These are phyloP conservation scores for Trichoderma orchidacearum DNA, from an alignment of 495 filamentous ascomycete genomes.

Conservation along the genomic window DNA sequence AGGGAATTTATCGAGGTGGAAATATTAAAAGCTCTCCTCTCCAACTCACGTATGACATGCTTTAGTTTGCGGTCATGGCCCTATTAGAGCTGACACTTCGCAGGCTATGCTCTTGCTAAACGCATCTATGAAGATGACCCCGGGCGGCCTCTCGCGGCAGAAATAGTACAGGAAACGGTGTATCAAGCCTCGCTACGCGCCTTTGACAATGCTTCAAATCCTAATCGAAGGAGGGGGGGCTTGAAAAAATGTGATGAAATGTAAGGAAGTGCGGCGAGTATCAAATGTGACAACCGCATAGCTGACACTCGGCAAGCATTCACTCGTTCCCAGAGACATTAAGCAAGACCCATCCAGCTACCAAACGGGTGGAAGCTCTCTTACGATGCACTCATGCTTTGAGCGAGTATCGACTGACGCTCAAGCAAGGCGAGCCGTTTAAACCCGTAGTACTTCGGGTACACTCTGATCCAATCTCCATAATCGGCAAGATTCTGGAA, in stretches of 20 bases:
- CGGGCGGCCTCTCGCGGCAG: constrained; percentile 32
- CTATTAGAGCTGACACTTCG: constrained; percentile 8
- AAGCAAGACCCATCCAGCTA: constrained; percentile 30
- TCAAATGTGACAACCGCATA: neutral
- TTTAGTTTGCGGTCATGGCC: neutral
- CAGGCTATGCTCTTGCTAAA: constrained; percentile 54
- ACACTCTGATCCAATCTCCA: constrained; percentile 68
- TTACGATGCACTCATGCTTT: constrained; percentile 77
- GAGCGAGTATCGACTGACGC: constrained; percentile 74
- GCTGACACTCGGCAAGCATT: constrained; percentile 31
- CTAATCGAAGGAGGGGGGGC: constrained; percentile 68
- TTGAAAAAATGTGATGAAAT: constrained; percentile 76
- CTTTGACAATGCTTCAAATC: constrained; percentile 86
- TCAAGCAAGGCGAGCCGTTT: constrained; percentile 87
- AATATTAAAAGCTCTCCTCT: constrained; percentile 58
- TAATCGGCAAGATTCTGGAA: constrained; percentile 74
- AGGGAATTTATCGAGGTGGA: constrained; percentile 54
- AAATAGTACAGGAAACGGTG: constrained; percentile 50
- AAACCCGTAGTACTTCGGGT: constrained; percentile 82
- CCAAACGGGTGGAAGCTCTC: constrained; percentile 50
- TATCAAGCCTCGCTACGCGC: constrained; percentile 53
- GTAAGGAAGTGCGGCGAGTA: constrained; percentile 30
- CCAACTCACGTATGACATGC: constrained; percentile 44
- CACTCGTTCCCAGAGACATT: constrained; percentile 56
- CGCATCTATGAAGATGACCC: constrained; percentile 52